Conservation (phyloP, 2,329 filamentous ascomycete genomes). For the Alternaria metachromatica region DNA sequence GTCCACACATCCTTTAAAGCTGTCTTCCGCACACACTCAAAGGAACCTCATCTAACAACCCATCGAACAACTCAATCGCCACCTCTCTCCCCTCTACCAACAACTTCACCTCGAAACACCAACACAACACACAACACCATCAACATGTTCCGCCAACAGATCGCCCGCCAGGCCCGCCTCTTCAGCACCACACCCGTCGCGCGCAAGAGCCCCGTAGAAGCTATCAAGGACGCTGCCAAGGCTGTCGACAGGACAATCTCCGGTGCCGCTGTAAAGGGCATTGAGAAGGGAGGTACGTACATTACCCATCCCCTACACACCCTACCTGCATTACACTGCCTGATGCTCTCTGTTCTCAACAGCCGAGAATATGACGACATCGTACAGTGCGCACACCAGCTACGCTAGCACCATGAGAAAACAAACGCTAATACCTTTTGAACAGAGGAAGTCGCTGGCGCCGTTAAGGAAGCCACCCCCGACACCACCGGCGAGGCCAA, state of each 20-base stretch:
- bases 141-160: slow-evolving; percentile 56
- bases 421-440: slow-evolving; percentile 15
- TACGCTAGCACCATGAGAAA: not conserved
- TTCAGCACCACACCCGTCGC: slow-evolving; percentile 61
- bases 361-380: slow-evolving; percentile 20
- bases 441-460: slow-evolving; percentile 59
- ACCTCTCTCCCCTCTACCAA: not conserved
- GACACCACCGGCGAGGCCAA: slow-evolving; percentile 45
- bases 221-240: slow-evolving; percentile 65
- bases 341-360: slow-evolving; percentile 6
- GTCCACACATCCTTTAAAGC: slow-evolving; percentile 23
- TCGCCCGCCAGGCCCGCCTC: slow-evolving; percentile 55
- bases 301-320: not conserved
- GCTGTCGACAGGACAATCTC: slow-evolving; percentile 63
- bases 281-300: slow-evolving; percentile 67
- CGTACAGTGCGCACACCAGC: not conserved
- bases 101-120: slow-evolving; percentile 4
- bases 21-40: slow-evolving; percentile 12
- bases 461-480: slow-evolving; percentile 46
- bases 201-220: slow-evolving; percentile 61
- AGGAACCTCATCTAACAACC: slow-evolving; percentile 10
- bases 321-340: not conserved
- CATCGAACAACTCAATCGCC: slow-evolving; percentile 8
- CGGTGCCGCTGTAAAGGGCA: slow-evolving; percentile 65
- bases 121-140: slow-evolving; percentile 8